phyloP scores from a whole-genome alignment of 139 green algal species.

The Coelastrella sp. region DNA sequence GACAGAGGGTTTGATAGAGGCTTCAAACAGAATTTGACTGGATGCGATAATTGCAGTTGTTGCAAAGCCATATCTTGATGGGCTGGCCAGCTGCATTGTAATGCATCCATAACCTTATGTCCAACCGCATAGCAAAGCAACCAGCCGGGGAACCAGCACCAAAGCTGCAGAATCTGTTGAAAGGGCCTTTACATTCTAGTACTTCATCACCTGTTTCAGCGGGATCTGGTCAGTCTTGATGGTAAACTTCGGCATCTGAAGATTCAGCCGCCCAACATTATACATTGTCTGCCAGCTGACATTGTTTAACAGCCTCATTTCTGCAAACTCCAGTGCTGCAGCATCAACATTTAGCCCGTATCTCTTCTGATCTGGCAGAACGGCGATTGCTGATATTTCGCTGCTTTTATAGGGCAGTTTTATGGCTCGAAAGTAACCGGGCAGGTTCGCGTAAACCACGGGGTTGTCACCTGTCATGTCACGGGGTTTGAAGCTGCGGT shows the following conservation, averaged over 20 bases:
- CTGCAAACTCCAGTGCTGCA: neutral
- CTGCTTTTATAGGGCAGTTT: slow-evolving; percentile 27
- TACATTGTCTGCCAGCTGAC: neutral
- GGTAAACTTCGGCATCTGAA: slow-evolving; percentile 19
- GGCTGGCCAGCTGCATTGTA: no score
- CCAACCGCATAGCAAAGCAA: no score
- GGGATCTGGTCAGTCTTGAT: slow-evolving; percentile 10
- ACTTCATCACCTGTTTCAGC: slow-evolving; percentile 13
- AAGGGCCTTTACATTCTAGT: neutral
- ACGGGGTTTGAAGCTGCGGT: neutral
- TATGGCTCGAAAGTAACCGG: neutral
- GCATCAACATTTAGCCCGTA: neutral
- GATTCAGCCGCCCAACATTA: neutral
- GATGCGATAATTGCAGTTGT: no score
- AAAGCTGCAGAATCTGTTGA: neutral
- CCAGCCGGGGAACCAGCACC: no score
- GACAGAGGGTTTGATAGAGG: no score
- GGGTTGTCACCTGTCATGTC: neutral
- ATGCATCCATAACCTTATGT: no score
- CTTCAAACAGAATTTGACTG: no score
- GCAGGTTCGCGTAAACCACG: neutral
- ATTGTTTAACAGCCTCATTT: neutral
- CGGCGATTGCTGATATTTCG: slow-evolving; percentile 6
- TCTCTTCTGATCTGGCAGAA: neutral
- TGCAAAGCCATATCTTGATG: no score